Evolutionary conservation across 805 yeast genomes (phyloP), one percentile per base, ranked within the genome.

Genomic region (Hermanozyma aechmeae): DNA sequence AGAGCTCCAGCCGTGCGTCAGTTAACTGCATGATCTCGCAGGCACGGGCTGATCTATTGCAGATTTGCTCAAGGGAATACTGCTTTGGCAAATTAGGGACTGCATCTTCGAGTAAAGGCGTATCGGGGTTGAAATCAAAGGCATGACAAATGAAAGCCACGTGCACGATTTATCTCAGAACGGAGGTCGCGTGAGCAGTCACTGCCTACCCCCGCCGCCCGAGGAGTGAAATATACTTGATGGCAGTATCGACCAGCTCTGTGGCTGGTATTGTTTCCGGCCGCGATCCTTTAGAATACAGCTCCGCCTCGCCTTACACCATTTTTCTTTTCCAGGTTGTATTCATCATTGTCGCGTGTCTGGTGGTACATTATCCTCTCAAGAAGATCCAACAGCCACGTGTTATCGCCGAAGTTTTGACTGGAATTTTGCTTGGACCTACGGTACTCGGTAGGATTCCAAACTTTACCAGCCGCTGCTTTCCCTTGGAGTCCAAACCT

Each of bases 401-500:
- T 34, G 94, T 82, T 24, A 81, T 82, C 34, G 83, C 87, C 5
- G 94, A 82, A 45, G 92, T 82, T 27, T 61, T 82, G 7, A 65
- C 85, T 0, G 94, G 93, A 16, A 76, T 82, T 27, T 44, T 82
- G 2, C 52, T 82, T 28, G 89, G 92, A 0, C 89, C 89, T 1
- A 62, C 85, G 0, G 92, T 71, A 2, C 51, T 82, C 55, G 92
- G 92, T 4, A 72, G 65, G 25, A 71, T 80, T 19, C 85, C 86
- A 0, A 60, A 71, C 32, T 82, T 79, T 53, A 73, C 85, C 4
- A 45, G 46, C 0, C 72, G 66, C 4, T 73, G 83, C 20, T 82
- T 82, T 52, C 84, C 92, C 0, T 25, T 60, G 0, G 73, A 48
- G 0, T 76, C 87, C 1, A 67, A 73, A 15, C 73, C 82, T 0